Base-by-base conservation (phyloP, 2,329 filamentous ascomycete genomes). In the Huntiella savannae region DNA sequence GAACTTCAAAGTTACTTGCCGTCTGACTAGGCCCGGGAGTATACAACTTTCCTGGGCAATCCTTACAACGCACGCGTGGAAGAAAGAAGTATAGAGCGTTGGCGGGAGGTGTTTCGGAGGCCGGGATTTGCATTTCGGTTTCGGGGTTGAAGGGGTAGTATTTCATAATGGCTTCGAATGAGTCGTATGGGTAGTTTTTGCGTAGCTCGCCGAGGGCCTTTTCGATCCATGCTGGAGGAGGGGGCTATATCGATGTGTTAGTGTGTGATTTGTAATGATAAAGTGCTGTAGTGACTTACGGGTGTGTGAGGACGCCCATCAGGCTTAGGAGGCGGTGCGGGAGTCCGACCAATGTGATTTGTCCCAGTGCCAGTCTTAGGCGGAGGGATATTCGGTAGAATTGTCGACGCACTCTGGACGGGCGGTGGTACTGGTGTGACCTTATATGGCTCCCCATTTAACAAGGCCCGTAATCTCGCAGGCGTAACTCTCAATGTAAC, bases 11-110 rank as follows among this genome's bases (percentile, higher is more conserved):
- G 57, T 94, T 93, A 40, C 79, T 79, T 4, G 88, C 82, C 2
- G 85, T 86, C 59, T 73, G 81, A 17, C 80, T 84, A 0, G 87
- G 85, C 0, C 86, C 83, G 0, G 87, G 84, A 0, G 87, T 94
- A 61, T 98, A 98, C 8, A 94, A 67, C 61, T 95, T 96, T 28
- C 84, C 85, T 0, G 85, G 84, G 59, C 91, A 96, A 60, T 98
- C 91, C 40, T 80, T 75, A 60, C 91, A 98, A 49, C 84, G 73
- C 52, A 98, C 95, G 43, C 91, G 73, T 6, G 91, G 91, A 43
- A 94, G 68, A 62, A 81, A 96, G 62, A 82, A 82, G 54, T 80
- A 84, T 55, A 80, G 82, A 51, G 84, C 67, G 51, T 80, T 73
- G 50, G 70, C 66, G 46, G 71, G 78, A 6, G 71, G 63, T 12